Conservation (phyloP, 1,139 yeast species). For the Cylindricascospora bacillispora region DNA sequence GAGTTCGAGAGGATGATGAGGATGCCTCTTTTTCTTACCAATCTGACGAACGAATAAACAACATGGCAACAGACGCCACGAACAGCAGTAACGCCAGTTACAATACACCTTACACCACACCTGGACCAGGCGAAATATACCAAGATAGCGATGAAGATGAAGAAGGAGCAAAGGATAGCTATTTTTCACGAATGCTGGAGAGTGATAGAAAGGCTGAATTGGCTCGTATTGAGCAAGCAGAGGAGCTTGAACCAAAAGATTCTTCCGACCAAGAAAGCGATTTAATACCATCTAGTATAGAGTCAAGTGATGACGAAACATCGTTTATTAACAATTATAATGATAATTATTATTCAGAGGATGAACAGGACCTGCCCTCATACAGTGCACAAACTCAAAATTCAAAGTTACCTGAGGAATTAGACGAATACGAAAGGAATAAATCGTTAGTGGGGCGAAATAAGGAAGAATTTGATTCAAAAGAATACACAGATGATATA, state of each 20-base stretch:
- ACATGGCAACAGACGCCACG: neutral
- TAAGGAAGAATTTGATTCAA: conserved; percentile 80
- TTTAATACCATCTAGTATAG: neutral
- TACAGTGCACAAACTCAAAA: no score
- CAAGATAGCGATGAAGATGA: conserved; percentile 27
- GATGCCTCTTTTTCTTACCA: neutral
- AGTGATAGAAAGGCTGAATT: neutral
- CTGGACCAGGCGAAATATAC: conserved; percentile 23
- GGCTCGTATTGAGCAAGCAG: neutral
- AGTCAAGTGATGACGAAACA: neutral
- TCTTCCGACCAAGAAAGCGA: neutral
- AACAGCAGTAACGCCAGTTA: neutral
- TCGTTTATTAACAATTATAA: neutral
- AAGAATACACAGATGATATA: conserved; percentile 43
- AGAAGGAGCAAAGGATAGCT: neutral
- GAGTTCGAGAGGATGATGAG: neutral
- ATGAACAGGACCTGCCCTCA: neutral
- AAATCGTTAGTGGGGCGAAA: no score
- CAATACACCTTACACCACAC: no score
- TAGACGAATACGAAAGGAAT: no score
- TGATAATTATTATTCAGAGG: neutral
- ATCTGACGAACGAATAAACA: neutral
- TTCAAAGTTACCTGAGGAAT: conserved; percentile 76
- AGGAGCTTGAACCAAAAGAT: neutral
- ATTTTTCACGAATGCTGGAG: neutral